These are phyloP conservation scores for Zychaea mexicana DNA, from an alignment of 371 early-diverging fungal genomes.

Conservation along the genomic window DNA sequence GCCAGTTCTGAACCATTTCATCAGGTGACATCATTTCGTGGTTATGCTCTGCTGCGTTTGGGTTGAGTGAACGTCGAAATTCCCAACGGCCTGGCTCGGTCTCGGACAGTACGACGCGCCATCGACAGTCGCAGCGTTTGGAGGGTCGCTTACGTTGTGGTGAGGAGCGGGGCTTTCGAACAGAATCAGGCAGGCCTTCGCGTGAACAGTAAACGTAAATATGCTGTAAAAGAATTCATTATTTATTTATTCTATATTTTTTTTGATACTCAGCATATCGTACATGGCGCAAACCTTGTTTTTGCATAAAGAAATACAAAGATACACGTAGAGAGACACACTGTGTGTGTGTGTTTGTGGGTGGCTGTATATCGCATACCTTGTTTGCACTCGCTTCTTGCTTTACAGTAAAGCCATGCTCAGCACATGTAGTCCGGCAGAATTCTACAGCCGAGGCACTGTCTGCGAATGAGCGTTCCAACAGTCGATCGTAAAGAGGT, in stretches of 20 bases:
- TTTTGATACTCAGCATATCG: background rate
- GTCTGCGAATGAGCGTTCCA: conserved; percentile 32
- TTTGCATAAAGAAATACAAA: too few species aligned
- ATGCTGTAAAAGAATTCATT: conserved; percentile 10
- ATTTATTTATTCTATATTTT: too few species aligned
- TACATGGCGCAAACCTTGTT: too few species aligned
- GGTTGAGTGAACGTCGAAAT: conserved; percentile 58
- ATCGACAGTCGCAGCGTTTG: conserved; percentile 58
- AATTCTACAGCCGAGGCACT: conserved; percentile 38
- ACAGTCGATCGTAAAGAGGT: conserved; percentile 30
- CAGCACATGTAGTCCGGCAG: conserved; percentile 33
- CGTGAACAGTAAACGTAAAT: conserved; percentile 63
- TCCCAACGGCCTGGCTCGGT: conserved; percentile 46
- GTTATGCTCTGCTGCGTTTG: conserved; percentile 57
- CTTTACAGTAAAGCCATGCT: conserved; percentile 42
- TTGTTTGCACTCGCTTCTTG: conserved; percentile 39
- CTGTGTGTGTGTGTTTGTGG: too few species aligned
- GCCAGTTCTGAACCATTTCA: conserved; percentile 52
- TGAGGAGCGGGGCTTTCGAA: conserved; percentile 48
- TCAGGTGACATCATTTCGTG: conserved; percentile 53
- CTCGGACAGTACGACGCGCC: conserved; percentile 58
- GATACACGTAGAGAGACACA: too few species aligned
- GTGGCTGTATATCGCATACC: conserved; percentile 20
- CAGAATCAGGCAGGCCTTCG: conserved; percentile 56
- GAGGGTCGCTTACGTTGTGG: conserved; percentile 53